Conservation (phyloP, 176 grass and related monocot species). For the Carex parvula region DNA sequence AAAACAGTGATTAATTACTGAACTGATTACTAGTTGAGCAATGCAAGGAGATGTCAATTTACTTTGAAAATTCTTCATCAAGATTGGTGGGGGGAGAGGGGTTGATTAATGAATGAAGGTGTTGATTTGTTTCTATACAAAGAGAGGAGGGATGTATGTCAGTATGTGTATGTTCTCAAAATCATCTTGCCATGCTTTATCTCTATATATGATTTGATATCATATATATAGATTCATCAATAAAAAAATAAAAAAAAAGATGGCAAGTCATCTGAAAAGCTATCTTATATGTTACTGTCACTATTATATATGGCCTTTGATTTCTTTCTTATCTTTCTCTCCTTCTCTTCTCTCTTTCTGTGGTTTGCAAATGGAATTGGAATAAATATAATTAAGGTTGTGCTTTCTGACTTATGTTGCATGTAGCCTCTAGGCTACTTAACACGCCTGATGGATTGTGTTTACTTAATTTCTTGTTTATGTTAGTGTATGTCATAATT, state of each 20-base stretch:
- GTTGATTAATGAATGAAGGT: background rate
- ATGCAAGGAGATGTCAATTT: slow-evolving; percentile 21
- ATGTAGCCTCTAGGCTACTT: too few species aligned
- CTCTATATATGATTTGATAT: background rate
- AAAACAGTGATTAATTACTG: background rate
- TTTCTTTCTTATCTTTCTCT: background rate
- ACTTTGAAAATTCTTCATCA: background rate
- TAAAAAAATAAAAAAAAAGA: background rate
- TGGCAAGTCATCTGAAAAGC: background rate
- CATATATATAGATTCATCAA: background rate
- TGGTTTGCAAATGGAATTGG: background rate
- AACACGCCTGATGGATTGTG: too few species aligned
- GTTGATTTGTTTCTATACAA: background rate
- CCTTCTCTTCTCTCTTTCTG: background rate
- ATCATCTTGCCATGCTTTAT: background rate
- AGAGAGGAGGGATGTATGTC: background rate
- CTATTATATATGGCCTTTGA: background rate
- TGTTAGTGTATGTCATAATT: background rate
- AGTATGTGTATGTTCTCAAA: background rate
- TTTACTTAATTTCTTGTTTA: background rate
- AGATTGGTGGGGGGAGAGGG: background rate
- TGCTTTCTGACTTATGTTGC: background rate
- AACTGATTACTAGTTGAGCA: background rate
- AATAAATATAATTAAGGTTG: background rate
- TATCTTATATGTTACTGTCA: background rate